These are phyloP conservation scores for Protomyces pachydermus DNA, from an alignment of 1,139 yeast genomes.

Conservation along the genomic window DNA sequence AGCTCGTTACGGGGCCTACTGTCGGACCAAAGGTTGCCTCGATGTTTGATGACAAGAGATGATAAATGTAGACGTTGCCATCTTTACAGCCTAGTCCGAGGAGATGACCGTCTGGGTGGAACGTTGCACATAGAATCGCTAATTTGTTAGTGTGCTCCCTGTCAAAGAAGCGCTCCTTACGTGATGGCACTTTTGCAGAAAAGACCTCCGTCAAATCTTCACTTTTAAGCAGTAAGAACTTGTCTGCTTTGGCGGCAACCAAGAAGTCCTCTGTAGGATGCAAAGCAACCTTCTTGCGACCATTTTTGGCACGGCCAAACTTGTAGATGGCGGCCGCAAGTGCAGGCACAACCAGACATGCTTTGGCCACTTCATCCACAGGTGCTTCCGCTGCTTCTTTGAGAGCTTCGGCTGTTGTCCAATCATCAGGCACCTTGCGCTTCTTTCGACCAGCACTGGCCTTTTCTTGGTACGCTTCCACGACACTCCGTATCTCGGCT, in stretches of 20 bases:
- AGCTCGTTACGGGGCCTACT: constrained; percentile 39
- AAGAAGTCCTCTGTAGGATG: constrained; percentile 27
- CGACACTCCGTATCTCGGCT: constrained; percentile 1
- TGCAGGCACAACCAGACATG: background rate
- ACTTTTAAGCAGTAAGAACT: background rate
- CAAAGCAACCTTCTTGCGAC: constrained; percentile 9
- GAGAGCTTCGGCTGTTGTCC: constrained; percentile 26
- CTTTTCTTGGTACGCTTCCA: constrained; percentile 5
- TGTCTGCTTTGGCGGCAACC: constrained; percentile 12
- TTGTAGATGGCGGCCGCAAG: background rate
- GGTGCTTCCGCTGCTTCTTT: background rate
- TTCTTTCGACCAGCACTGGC: constrained; percentile 26
- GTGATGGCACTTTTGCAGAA: background rate
- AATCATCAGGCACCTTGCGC: constrained; percentile 27
- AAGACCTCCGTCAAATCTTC: background rate
- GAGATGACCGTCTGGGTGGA: constrained; percentile 66
- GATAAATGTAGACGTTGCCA: constrained; percentile 46
- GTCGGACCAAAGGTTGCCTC: constrained; percentile 43
- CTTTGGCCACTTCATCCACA: background rate
- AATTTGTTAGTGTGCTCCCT: background rate
- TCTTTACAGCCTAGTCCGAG: constrained; percentile 48
- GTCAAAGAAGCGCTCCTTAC: background rate
- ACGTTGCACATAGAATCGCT: constrained; percentile 39
- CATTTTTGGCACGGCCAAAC: background rate
- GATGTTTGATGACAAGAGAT: constrained; percentile 44